Conservation (phyloP, 257 asterid species). For the Solanum phureja region DNA sequence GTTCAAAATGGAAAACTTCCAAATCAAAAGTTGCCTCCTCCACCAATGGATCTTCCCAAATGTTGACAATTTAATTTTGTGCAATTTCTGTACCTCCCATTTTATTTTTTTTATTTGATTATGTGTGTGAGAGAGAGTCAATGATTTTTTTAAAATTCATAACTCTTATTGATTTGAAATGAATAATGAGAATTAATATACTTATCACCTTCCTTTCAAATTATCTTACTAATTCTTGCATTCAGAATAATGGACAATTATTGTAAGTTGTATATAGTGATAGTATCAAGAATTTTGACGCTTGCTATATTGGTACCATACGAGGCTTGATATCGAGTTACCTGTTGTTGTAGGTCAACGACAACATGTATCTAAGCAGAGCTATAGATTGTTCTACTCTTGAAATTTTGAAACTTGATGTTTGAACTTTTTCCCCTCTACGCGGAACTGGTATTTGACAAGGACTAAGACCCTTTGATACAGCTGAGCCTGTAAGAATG, state of each 20-base stretch:
- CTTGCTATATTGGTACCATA: too few relatives aligned
- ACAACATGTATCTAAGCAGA: too few relatives aligned
- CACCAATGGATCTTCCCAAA: constrained; percentile 55
- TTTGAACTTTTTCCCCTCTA: too few relatives aligned
- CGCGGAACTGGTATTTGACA: too few relatives aligned
- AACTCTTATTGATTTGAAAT: background rate
- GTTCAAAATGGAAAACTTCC: constrained; percentile 54
- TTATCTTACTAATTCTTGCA: background rate
- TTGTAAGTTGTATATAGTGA: too few relatives aligned
- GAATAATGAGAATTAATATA: background rate
- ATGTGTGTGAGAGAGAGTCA: background rate
- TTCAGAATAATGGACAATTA: background rate
- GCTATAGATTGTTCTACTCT: too few relatives aligned
- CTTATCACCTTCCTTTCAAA: background rate
- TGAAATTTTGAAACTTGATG: too few relatives aligned
- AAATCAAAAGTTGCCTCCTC: constrained; percentile 44
- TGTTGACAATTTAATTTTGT: constrained; percentile 8
- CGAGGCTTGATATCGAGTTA: too few relatives aligned
- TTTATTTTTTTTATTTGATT: background rate
- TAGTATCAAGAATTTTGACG: too few relatives aligned
- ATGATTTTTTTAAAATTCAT: background rate
- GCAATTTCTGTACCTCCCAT: background rate
- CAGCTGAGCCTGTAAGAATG: background rate
- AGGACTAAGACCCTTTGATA: background rate
- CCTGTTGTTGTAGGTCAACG: too few relatives aligned